Evolutionary conservation across 345 rosid genomes (phyloP), one percentile per base, ranked within the genome.

Genomic region (Orychophragmus violaceus): DNA sequence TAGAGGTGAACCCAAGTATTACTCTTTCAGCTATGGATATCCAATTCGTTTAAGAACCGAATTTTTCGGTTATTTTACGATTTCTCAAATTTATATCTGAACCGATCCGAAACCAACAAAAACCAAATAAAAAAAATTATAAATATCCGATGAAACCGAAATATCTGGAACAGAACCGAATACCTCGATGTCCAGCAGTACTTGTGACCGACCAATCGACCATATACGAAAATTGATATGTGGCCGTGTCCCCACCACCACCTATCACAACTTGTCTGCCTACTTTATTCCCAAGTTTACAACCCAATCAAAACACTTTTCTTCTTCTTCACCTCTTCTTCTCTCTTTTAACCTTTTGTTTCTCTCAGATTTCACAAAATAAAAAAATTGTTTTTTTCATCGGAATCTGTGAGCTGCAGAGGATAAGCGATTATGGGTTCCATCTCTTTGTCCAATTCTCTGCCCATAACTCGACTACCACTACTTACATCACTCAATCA

Each of bases 341-440:
- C 42, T 56, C 12, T 32, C 11, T 23, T 19, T 18, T 25, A 45
- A n/a, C 71, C 70, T n/a, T 72, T 37, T 55, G 21, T 25, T 45
- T 16, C 53, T 52, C 30, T 3, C 42, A 45, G 35, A 42, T 61
- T 52, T 44, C 59, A 61, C 23, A 22, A 9, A 19, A 12, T 17
- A 29, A 14, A 51, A 30, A 53, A 9, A 57, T 6, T 36, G 11
- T 36, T 6, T 59, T 33, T 74, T n/a, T 41, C 5, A 8, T 74
- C n/a, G 74, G 59, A 29, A 68, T 27, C 9, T 29, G 69, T 62
- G 73, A 18, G 27, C 14, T 0, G 1, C 58, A 67, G 77, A 67
- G 72, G 68, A 74, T 66, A 74, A 74, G 44, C 73, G 33, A 60
- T 50, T 58, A 75, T 75, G 78, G 78, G 78, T 68, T 75, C 78